Evolutionary conservation across 2,329 filamentous ascomycete genomes (phyloP).

Genomic region (Blastomyces emzantsi): DNA sequence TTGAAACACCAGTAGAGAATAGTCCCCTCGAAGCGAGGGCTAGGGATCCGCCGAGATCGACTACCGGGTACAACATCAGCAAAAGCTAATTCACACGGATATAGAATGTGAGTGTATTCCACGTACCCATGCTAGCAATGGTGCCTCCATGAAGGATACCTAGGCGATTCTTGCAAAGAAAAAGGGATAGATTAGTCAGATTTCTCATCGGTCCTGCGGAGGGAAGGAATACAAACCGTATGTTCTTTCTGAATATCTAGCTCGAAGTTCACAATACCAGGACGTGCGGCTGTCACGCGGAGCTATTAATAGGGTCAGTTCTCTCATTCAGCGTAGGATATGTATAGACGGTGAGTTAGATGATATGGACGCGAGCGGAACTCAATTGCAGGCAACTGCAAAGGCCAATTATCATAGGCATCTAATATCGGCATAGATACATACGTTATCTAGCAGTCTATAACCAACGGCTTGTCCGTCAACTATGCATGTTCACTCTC

Average conservation of each 20-base stretch:
- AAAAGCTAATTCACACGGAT: background rate
- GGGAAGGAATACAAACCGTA: conserved; percentile 40
- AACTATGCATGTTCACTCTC: background rate
- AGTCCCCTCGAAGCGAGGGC: conserved; percentile 57
- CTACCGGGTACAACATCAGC: conserved; percentile 26
- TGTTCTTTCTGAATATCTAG: conserved; percentile 57
- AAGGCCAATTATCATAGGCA: background rate
- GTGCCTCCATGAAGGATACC: conserved; percentile 60
- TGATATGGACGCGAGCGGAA: background rate
- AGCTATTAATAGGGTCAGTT: conserved; percentile 37
- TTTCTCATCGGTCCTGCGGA: too few relatives aligned
- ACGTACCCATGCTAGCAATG: conserved; percentile 51
- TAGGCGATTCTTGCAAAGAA: conserved; percentile 47
- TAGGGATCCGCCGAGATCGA: conserved; percentile 57
- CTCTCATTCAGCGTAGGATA: background rate
- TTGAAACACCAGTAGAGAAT: conserved; percentile 58
- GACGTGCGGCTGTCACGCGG: conserved; percentile 50
- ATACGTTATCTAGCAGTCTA: conserved; percentile 35
- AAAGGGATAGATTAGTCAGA: conserved; percentile 1
- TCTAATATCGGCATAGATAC: conserved; percentile 15
- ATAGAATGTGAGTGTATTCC: background rate
- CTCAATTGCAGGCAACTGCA: background rate
- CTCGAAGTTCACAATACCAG: conserved; percentile 56
- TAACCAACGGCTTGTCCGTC: background rate
- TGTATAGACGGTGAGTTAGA: background rate